Percentiles rank a stretch among this genome's conserved stretches.
Conservation (phyloP, 805 yeast species). For the Pichia membranifaciens region DNA sequence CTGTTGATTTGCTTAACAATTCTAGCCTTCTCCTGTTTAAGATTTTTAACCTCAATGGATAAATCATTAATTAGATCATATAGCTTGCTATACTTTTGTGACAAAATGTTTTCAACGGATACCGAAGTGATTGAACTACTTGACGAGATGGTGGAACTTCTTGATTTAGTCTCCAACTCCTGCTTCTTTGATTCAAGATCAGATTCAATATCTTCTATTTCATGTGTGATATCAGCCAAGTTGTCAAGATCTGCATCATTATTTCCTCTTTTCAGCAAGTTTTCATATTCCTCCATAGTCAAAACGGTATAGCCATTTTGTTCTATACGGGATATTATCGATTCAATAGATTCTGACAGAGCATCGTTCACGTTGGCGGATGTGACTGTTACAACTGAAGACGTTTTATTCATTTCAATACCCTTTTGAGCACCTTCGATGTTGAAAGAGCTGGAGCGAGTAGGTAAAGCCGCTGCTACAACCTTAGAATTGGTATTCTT, state of each 20-base stretch:
- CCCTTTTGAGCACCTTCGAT: slow-evolving; percentile 3
- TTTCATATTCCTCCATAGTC: slow-evolving; percentile 19
- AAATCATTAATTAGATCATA: slow-evolving; percentile 4
- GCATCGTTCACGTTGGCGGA: slow-evolving; percentile 5
- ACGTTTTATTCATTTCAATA: slow-evolving; percentile 4
- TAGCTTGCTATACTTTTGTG: slow-evolving; percentile 2
- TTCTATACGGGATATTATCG: slow-evolving; percentile 19
- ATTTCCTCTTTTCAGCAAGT: slow-evolving; percentile 9
- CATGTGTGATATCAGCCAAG: slow-evolving; percentile 10
- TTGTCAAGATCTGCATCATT: slow-evolving; percentile 2
- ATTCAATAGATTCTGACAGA: slow-evolving; percentile 25
- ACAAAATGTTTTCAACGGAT: slow-evolving; percentile 13
- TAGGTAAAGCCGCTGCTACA: too few relatives aligned
- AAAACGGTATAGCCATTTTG: slow-evolving; percentile 25
- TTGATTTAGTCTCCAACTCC: slow-evolving; percentile 11
- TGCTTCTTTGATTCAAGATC: slow-evolving; percentile 13
- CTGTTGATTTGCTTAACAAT: slow-evolving; percentile 11
- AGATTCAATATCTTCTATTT: slow-evolving; percentile 11
- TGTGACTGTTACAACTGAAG: slow-evolving; percentile 12
- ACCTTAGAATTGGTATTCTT: too few relatives aligned
- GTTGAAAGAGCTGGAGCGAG: neutral
- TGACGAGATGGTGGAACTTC: slow-evolving; percentile 10
- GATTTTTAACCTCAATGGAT: neutral
- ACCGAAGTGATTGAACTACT: slow-evolving; percentile 2
- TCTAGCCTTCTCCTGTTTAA: slow-evolving; percentile 2